Percentiles rank a stretch among this genome's conserved stretches.
phyloP scores from a whole-genome alignment of 495 filamentous ascomycete species.

The Podospora tetraspora region DNA sequence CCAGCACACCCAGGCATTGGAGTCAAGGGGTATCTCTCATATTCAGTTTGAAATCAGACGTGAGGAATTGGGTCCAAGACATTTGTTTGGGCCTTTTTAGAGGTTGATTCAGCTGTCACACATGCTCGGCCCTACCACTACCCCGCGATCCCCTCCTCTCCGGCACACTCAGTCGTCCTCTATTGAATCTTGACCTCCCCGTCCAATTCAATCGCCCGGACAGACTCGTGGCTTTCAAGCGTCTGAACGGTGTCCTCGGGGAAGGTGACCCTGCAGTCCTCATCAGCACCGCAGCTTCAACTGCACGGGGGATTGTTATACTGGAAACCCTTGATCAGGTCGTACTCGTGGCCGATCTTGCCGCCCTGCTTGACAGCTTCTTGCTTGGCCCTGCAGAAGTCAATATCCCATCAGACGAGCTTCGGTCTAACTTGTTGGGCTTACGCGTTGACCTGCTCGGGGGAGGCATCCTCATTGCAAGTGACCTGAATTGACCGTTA shows the following conservation, averaged over 20 bases:
- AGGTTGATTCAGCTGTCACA: conserved; percentile 14
- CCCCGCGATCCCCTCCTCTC: conserved; percentile 5
- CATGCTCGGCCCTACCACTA: background rate
- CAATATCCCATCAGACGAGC: conserved; percentile 3
- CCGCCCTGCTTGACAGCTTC: conserved; percentile 65
- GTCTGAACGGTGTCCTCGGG: conserved; percentile 58
- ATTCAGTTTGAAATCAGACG: background rate
- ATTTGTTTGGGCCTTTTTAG: background rate
- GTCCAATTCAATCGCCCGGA: conserved; percentile 70
- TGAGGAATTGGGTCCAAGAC: background rate
- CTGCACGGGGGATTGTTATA: conserved; percentile 40
- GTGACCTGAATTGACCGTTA: conserved; percentile 57
- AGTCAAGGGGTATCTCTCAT: background rate
- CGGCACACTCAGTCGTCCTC: conserved; percentile 11
- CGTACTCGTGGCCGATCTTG: conserved; percentile 75
- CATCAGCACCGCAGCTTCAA: background rate
- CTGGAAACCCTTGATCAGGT: conserved; percentile 86
- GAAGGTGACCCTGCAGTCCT: conserved; percentile 59
- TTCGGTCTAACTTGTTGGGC: conserved; percentile 7
- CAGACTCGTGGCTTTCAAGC: conserved; percentile 59
- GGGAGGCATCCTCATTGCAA: conserved; percentile 58
- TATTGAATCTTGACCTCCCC: conserved; percentile 67
- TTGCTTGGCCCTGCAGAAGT: conserved; percentile 61
- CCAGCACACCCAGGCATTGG: background rate
- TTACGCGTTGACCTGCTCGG: conserved; percentile 60